phyloP scores from a whole-genome alignment of 805 yeast species.

The Lipomyces spencermartinsiae region DNA sequence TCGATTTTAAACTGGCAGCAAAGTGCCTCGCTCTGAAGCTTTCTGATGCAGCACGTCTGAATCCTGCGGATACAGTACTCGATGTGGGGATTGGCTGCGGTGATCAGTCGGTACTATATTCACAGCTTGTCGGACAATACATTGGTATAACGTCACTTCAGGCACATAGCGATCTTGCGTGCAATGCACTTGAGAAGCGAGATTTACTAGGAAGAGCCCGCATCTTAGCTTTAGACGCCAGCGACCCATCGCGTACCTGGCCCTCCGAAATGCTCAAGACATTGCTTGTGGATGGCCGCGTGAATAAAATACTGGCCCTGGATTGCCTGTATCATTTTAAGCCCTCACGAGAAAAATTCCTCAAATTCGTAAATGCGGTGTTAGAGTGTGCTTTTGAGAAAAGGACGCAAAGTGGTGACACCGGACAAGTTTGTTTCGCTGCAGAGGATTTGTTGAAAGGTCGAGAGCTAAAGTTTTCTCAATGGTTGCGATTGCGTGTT shows the following conservation, averaged over 20 bases:
- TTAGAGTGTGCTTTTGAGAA: constrained; percentile 22
- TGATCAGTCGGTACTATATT: constrained; percentile 32
- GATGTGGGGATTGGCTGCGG: constrained; percentile 38
- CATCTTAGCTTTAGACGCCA: constrained; percentile 27
- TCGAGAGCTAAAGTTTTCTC: background rate
- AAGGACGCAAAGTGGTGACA: background rate
- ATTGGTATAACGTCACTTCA: constrained; percentile 29
- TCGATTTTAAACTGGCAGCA: constrained; percentile 18
- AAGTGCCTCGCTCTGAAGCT: constrained; percentile 20
- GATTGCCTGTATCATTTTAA: constrained; percentile 32
- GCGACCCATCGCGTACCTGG: constrained; percentile 23
- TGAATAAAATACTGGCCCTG: constrained; percentile 31
- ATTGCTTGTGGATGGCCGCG: constrained; percentile 9
- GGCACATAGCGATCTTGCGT: constrained; percentile 22
- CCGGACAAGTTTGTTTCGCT: constrained; percentile 24
- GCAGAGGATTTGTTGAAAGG: constrained; percentile 28
- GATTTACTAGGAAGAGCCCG: background rate
- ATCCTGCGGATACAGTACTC: constrained; percentile 15
- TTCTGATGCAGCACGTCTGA: constrained; percentile 19
- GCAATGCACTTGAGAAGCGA: background rate
- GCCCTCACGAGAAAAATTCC: constrained; percentile 25
- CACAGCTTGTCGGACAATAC: constrained; percentile 20
- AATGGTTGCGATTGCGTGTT: constrained; percentile 10
- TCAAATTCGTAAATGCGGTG: constrained; percentile 17
- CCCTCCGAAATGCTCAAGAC: constrained; percentile 17